Base-by-base conservation (phyloP, 2,329 filamentous ascomycete genomes). In the Penicillium janthinellum region DNA sequence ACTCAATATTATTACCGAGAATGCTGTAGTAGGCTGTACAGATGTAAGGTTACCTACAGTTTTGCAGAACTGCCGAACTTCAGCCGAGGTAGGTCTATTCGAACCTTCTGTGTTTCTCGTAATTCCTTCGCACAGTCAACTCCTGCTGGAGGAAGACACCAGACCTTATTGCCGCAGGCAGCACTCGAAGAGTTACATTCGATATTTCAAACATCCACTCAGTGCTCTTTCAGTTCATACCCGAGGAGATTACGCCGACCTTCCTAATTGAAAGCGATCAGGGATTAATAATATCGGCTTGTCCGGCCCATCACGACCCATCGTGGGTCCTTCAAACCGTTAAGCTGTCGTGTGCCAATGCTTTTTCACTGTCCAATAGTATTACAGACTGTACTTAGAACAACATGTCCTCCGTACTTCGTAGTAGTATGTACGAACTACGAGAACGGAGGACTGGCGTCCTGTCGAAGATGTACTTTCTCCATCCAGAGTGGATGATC, bases 221-320 rank as follows among this genome's bases (percentile, higher is more conserved):
- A 11, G 1, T 48, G 20, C 14, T 37, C 4, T 3, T 15, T 50
- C 10, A 35, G 10, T 35, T 12, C 5, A 35, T 4, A n/a, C 12
- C 28, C 25, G 25, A 31, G 28, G 35, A 34, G 14, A 8, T 38
- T 14, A n/a, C 37, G 35, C n/a, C 39, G 39, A 34, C 38, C 49
- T 52, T 34, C 28, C 39, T 41, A 39, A 51, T 37, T 3, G 20
- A 50, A 42, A 12, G 31, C 48, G 28, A 51, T 57, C 35, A 31
- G 17, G 42, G 22, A 62, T 62, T 62, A 62, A 34, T 62, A 62
- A 60, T 56, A 58, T 56, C 39, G 51, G 34, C 60, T 56, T 37
- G 58, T 42, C 60, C 44, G 45, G 60, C 42, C 61, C 55, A 53
- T 56, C 14, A 35, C 12, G 44, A 45, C 17, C 39, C 34, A 47